Conservation (phyloP, 163 green algal genomes). For the Picocystis sp. region DNA sequence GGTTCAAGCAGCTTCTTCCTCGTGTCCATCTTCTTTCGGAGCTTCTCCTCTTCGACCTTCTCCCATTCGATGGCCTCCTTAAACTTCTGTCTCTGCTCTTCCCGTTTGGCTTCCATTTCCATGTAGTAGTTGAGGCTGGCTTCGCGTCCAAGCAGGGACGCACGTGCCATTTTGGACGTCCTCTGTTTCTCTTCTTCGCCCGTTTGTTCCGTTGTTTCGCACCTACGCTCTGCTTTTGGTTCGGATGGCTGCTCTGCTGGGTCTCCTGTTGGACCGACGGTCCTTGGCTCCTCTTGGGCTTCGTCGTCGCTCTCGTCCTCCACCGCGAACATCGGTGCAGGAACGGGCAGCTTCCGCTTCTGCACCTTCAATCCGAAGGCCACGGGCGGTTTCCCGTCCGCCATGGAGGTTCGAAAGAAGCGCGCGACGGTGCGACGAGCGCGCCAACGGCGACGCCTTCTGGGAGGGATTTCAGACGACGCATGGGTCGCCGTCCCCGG, state of each 20-base stretch:
- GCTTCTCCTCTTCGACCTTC: neutral
- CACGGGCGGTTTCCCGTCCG: too few species aligned
- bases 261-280: too few species aligned
- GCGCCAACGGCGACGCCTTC: too few species aligned
- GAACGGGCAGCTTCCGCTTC: neutral
- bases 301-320: neutral
- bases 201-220: neutral
- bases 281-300: neutral
- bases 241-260: neutral
- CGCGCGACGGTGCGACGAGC: too few species aligned
- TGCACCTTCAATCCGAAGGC: neutral
- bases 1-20: neutral
- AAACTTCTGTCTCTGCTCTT: conserved; percentile 3
- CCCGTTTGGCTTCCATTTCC: conserved; percentile 1
- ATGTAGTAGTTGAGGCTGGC: conserved; percentile 2
- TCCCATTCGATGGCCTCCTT: conserved; percentile 4
- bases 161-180: neutral
- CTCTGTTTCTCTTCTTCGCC: neutral
- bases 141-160: too few species aligned
- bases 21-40: neutral
- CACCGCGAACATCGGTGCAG: neutral
- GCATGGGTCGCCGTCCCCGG: too few species aligned
- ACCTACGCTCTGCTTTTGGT: neutral
- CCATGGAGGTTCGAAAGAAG: too few species aligned
- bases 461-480: too few species aligned